phyloP scores from a whole-genome alignment of 345 rosid species.

The Ceriops tagal region DNA sequence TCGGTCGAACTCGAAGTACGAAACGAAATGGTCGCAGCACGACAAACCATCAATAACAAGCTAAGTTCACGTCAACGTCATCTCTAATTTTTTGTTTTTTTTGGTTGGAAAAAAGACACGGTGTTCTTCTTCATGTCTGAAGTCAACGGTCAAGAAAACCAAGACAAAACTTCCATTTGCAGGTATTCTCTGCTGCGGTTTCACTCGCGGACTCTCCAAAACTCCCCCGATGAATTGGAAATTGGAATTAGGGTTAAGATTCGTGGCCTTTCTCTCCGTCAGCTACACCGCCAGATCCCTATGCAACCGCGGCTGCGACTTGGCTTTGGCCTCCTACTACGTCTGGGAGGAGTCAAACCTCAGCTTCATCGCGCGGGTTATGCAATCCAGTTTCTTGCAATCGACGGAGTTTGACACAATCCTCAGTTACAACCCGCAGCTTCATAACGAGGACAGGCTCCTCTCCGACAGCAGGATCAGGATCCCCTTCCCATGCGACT shows the following conservation, averaged over 20 bases:
- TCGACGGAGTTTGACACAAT: constrained; percentile 11
- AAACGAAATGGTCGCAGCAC: not conserved
- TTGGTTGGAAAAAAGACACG: no score
- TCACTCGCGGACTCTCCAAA: not conserved
- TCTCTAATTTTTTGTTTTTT: not conserved
- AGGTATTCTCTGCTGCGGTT: not conserved
- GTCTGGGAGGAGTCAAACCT: constrained; percentile 35
- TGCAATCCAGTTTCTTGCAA: constrained; percentile 24
- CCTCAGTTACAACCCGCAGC: constrained; percentile 32
- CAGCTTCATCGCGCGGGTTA: constrained; percentile 36
- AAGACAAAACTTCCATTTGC: not conserved
- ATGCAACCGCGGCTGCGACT: constrained; percentile 29
- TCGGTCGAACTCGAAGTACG: not conserved
- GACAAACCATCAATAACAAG: not conserved
- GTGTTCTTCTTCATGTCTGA: not conserved
- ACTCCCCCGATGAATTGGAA: constrained; percentile 3
- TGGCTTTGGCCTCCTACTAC: constrained; percentile 67
- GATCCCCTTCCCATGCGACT: constrained; percentile 70
- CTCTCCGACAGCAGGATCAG: constrained; percentile 27
- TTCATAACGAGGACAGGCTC: constrained; percentile 43
- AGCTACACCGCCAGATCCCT: constrained; percentile 1
- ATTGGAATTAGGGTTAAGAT: not conserved
- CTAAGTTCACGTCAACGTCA: not conserved
- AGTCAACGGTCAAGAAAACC: constrained; percentile 7
- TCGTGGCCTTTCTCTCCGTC: constrained; percentile 1